Base-by-base conservation (phyloP, 345 rosid species). In the Clausena lansium region DNA sequence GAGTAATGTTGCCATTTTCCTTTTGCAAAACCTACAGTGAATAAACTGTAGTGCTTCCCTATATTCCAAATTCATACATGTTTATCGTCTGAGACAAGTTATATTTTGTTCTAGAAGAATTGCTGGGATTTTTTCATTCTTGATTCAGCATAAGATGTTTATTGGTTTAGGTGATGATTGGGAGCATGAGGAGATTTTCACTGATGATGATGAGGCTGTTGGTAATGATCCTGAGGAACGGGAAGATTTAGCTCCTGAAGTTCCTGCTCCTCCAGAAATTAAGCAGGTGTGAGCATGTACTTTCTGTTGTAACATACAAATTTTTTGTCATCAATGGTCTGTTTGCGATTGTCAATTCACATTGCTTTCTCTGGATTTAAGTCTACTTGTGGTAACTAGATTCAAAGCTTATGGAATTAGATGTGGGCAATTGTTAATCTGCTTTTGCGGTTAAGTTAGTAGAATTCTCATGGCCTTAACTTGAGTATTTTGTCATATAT, bases 161-260 rank as follows among this genome's bases (percentile, higher is more conserved):
- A 25, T 65, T 79, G 59, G 58, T 74, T 41, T 79, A 94, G 99
- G 99, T 75, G 99, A 92, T 88, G 99, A 96, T 75, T 94, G 99
- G 98, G 99, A 96, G 87, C 99, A 96, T 76, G 99, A 96, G 83
- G 99, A 96, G 69, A 94, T 92, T 77, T 94, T 96, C 85, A 96
- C 98, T 1, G 99, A 96, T 88, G 98, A 96, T 86, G 99, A 96
- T 80, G 99, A 96, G 86, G 95, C 97, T 63, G 97, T 94, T 68
- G 99, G 91, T 68, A 92, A 83, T 84, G 94, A 92, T 82, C 97
- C 93, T 13, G 97, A 91, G 84, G 98, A 94, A 77, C 93, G 97
- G 73, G 98, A 94, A 81, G 98, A 92, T 85, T 83, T 96, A 82
- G 98, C 91, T 20, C 97, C 94, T 80, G 98, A 95, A 77, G 89